Conservation (phyloP, 768 basidiomycete genomes). For the Gautieria morchelliformis region DNA sequence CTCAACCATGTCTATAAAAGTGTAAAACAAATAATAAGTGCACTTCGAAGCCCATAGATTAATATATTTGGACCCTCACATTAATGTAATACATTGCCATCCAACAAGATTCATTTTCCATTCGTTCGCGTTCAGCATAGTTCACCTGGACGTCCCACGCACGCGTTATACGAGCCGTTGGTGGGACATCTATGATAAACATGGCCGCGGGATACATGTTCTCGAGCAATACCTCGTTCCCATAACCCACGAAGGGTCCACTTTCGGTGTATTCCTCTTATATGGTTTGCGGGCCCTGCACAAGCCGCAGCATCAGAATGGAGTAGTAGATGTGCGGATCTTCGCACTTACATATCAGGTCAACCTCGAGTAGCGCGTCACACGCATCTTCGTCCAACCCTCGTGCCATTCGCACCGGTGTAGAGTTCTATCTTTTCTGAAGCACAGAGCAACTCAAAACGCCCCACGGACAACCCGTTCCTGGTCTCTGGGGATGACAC, state of each 20-base stretch:
- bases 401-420: too few relatives aligned
- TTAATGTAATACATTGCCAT: too few relatives aligned
- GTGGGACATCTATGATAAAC: not conserved
- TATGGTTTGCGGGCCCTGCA: too few relatives aligned
- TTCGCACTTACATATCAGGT: not conserved
- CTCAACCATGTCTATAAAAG: too few relatives aligned
- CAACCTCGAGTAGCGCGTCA: not conserved
- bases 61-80: too few relatives aligned
- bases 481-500: constrained; percentile 6
- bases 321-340: not conserved
- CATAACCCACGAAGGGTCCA: not conserved
- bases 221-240: not conserved
- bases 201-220: not conserved
- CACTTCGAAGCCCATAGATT: too few relatives aligned
- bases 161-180: not conserved
- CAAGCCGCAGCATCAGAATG: too few relatives aligned
- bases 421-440: not conserved
- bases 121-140: too few relatives aligned
- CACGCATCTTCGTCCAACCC: not conserved
- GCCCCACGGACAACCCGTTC: not conserved
- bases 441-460: not conserved
- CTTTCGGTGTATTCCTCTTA: too few relatives aligned
- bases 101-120: too few relatives aligned
- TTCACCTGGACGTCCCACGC: too few relatives aligned
- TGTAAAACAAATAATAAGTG: too few relatives aligned